Percentiles rank a stretch among this genome's conserved stretches.
Evolutionary conservation across 2,329 filamentous ascomycete genomes (phyloP).

Genomic region (Hypoxylon sp.): DNA sequence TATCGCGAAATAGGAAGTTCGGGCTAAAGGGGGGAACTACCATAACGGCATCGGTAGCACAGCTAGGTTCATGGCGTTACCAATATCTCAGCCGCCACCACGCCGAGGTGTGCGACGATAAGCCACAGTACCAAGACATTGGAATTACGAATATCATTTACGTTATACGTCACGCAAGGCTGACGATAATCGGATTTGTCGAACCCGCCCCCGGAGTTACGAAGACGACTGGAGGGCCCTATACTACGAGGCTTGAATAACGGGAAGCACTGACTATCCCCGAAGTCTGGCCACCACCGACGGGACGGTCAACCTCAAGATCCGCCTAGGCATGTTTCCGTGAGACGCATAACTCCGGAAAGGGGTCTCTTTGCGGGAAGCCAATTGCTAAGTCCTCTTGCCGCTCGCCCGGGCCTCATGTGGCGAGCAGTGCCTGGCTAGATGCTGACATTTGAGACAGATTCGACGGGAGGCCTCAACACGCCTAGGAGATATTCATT

Average conservation of each 20-base stretch:
- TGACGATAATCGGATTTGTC: background rate
- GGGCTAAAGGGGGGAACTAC: conserved; percentile 6
- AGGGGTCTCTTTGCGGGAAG: background rate
- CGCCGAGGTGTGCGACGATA: conserved; percentile 9
- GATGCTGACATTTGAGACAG: conserved; percentile 18
- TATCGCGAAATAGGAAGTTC: conserved; percentile 5
- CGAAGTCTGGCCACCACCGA: background rate
- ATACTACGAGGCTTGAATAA: background rate
- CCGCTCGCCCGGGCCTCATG: background rate
- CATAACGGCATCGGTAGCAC: conserved; percentile 8
- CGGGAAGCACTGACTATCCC: background rate
- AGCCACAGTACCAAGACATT: background rate
- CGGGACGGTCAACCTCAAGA: background rate
- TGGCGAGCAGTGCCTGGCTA: background rate
- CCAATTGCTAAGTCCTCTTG: background rate
- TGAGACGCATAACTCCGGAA: background rate
- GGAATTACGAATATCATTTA: background rate
- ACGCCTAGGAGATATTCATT: background rate
- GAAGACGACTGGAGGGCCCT: too few species aligned
- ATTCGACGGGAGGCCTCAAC: background rate
- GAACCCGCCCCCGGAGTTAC: background rate
- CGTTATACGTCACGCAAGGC: background rate
- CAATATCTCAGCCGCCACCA: background rate
- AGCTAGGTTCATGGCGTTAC: background rate
- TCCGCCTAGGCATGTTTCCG: background rate